phyloP scores from a whole-genome alignment of 2,329 filamentous ascomycete species.

The Diplocarpon rosae region DNA sequence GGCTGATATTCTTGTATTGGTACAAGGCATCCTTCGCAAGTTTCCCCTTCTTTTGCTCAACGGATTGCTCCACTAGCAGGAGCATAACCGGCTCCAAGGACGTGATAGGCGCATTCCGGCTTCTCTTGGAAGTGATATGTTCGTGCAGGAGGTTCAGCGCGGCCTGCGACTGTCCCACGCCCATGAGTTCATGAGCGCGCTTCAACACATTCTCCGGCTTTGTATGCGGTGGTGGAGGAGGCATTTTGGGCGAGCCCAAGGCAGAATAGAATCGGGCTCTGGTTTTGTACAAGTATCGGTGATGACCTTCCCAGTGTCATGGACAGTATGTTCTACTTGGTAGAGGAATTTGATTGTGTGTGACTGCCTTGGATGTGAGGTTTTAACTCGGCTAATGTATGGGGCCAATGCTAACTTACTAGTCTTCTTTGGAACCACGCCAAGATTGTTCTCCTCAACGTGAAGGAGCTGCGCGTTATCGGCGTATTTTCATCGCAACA shows the following conservation, averaged over 20 bases:
- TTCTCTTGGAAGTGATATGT: slow-evolving; percentile 97
- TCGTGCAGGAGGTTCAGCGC: slow-evolving; percentile 94
- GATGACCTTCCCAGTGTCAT: too few species aligned
- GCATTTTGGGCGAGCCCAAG: slow-evolving; percentile 35
- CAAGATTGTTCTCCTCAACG: background rate
- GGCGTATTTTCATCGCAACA: background rate
- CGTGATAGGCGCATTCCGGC: slow-evolving; percentile 91
- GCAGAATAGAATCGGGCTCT: too few species aligned
- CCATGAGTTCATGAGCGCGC: slow-evolving; percentile 96
- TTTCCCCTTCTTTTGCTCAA: slow-evolving; percentile 97
- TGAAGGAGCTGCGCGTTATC: too few species aligned
- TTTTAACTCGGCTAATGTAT: background rate
- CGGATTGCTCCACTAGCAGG: slow-evolving; percentile 90
- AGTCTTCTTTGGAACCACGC: too few species aligned
- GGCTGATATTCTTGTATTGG: slow-evolving; percentile 99
- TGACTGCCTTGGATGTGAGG: background rate
- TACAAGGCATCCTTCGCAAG: slow-evolving; percentile 97
- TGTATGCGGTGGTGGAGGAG: slow-evolving; percentile 87
- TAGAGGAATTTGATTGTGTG: background rate
- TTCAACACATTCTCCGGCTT: slow-evolving; percentile 99
- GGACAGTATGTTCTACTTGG: too few species aligned
- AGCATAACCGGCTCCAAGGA: slow-evolving; percentile 98
- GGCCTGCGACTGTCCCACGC: slow-evolving; percentile 84
- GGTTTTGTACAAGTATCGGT: too few species aligned
- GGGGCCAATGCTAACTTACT: too few species aligned